phyloP scores from a whole-genome alignment of 176 grass and related monocot species.

The Luzula sylvatica region DNA sequence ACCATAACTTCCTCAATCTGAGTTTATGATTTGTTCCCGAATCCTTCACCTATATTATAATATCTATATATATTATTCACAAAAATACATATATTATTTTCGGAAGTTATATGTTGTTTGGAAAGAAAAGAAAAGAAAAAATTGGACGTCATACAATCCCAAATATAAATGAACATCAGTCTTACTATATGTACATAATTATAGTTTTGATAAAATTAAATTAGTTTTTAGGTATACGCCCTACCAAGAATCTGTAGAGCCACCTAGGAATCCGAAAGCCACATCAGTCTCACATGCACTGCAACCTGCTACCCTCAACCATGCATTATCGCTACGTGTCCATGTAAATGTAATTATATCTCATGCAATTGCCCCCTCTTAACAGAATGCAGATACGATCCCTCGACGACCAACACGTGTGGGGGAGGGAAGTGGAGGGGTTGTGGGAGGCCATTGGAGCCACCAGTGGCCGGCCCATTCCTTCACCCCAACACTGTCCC shows the following conservation, averaged over 20 bases:
- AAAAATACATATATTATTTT: not conserved
- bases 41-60: too few relatives aligned
- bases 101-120: not conserved
- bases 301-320: not conserved
- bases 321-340: conserved; percentile 10
- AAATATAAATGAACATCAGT: not conserved
- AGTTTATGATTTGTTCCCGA: too few relatives aligned
- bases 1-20: too few relatives aligned
- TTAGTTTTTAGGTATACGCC: not conserved
- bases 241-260: not conserved
- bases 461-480: conserved; percentile 2
- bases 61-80: too few relatives aligned
- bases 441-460: not conserved
- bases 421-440: not conserved
- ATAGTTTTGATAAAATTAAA: not conserved
- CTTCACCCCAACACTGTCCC: conserved; percentile 6
- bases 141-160: not conserved
- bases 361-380: too few relatives aligned
- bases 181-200: too few relatives aligned
- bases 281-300: conserved; percentile 16
- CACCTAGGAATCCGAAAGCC: conserved; percentile 16
- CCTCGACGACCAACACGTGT: not conserved
- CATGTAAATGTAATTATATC: too few relatives aligned
- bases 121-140: not conserved
- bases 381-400: too few relatives aligned